phyloP scores from a whole-genome alignment of 1,284 basidiomycete species.

The Ustilago trichophora region DNA sequence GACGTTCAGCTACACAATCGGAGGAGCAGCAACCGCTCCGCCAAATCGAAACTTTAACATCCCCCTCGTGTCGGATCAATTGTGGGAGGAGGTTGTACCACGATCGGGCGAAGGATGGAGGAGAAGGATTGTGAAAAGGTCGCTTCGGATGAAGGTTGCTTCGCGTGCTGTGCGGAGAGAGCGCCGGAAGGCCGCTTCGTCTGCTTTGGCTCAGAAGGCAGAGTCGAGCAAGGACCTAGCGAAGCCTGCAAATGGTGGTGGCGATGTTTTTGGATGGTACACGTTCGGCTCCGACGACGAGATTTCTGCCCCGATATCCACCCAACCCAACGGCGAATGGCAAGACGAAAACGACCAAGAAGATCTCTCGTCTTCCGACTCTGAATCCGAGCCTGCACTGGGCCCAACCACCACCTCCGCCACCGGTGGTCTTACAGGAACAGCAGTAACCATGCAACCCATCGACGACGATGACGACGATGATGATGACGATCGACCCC shows the following conservation, averaged over 20 bases:
- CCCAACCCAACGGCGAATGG: conserved; percentile 2
- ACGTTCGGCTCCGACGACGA: conserved; percentile 23
- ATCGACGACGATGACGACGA: conserved; percentile 40
- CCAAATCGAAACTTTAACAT: conserved; percentile 38
- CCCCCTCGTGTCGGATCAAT: conserved; percentile 38
- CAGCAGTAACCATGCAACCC: conserved; percentile 38
- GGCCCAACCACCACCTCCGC: background rate
- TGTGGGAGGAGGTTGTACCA: conserved; percentile 49
- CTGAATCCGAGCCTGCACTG: conserved; percentile 9
- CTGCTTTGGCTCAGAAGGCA: too few relatives aligned
- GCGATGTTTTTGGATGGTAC: conserved; percentile 24
- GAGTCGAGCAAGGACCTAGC: too few relatives aligned
- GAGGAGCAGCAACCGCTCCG: conserved; percentile 1
- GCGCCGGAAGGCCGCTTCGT: conserved; percentile 8
- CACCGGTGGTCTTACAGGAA: conserved; percentile 10
- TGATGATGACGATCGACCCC: conserved; percentile 44
- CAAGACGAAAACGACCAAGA: conserved; percentile 23
- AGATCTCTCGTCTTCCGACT: conserved; percentile 10
- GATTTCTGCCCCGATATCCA: too few relatives aligned
- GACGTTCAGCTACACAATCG: conserved; percentile 32
- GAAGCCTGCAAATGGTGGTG: too few relatives aligned
- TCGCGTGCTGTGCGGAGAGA: conserved; percentile 11
- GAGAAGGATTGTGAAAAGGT: conserved; percentile 17
- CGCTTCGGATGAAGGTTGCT: conserved; percentile 8
- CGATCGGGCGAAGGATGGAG: conserved; percentile 36